Percentiles rank a stretch among this genome's conserved stretches.
phyloP scores from a whole-genome alignment of 495 filamentous ascomycete genomes.

The Penicillium lividum region DNA sequence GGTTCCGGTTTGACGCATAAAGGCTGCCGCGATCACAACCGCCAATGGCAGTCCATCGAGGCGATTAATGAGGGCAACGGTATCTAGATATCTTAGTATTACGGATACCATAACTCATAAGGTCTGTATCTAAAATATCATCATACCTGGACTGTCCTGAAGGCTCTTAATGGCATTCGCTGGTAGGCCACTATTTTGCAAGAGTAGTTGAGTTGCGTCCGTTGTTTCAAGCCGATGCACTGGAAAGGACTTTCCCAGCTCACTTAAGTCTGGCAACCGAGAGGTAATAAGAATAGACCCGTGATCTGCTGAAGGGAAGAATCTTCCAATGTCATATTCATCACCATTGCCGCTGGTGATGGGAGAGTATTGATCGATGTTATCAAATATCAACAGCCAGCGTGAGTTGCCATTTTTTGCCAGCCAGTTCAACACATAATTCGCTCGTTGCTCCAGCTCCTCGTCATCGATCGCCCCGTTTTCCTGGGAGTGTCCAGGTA shows the following conservation, averaged over 20 bases:
- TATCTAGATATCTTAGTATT: slow-evolving; percentile 25
- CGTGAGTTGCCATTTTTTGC: slow-evolving; percentile 25
- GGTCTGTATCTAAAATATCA: no score
- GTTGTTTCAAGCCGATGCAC: slow-evolving; percentile 21
- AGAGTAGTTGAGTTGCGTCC: slow-evolving; percentile 26
- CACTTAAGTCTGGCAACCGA: slow-evolving; percentile 31
- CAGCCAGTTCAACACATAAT: slow-evolving; percentile 28
- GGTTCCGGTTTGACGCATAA: slow-evolving; percentile 38
- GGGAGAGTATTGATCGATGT: slow-evolving; percentile 40
- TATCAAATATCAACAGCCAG: slow-evolving; percentile 47
- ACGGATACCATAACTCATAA: no score
- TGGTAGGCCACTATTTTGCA: slow-evolving; percentile 21
- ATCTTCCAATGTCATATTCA: slow-evolving; percentile 35
- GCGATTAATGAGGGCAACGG: slow-evolving; percentile 21
- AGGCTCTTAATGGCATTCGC: slow-evolving; percentile 7
- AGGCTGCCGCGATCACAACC: slow-evolving; percentile 44
- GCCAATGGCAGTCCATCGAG: slow-evolving; percentile 47
- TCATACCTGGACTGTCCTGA: no score
- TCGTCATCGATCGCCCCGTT: slow-evolving; percentile 14
- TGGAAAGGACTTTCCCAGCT: slow-evolving; percentile 30
- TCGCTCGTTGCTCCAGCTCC: slow-evolving; percentile 23
- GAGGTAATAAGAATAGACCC: slow-evolving; percentile 45
- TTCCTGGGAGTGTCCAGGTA: slow-evolving; percentile 15
- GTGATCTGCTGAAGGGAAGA: slow-evolving; percentile 38
- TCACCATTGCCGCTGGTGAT: slow-evolving; percentile 14